Conservation (phyloP, 2,329 filamentous ascomycete species). For the Ophiostoma tasmaniense region DNA sequence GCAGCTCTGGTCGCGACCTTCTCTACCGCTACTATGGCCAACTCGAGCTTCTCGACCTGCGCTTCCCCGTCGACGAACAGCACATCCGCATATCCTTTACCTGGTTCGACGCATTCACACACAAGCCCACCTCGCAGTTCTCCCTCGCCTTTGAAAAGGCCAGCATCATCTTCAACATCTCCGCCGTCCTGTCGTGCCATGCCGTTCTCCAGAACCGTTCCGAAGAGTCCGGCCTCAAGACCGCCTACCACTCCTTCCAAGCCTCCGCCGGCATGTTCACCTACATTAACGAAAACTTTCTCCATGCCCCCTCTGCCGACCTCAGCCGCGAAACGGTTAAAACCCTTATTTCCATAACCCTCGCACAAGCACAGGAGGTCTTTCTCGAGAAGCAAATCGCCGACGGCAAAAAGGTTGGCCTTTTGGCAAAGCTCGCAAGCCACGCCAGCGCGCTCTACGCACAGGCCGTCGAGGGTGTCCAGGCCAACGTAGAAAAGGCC, state of each 20-base stretch:
- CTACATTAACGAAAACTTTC: slow-evolving; percentile 99
- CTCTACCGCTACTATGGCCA: slow-evolving; percentile 97
- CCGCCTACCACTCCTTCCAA: slow-evolving; percentile 96
- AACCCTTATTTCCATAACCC: slow-evolving; percentile 81
- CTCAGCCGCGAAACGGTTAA: slow-evolving; percentile 93
- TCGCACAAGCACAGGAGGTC: slow-evolving; percentile 93
- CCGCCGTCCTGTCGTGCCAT: slow-evolving; percentile 91
- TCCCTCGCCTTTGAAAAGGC: slow-evolving; percentile 97
- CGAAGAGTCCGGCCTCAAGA: slow-evolving; percentile 89
- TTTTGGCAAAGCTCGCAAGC: slow-evolving; percentile 86
- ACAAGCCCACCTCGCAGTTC: slow-evolving; percentile 94
- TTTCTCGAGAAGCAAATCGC: slow-evolving; percentile 93
- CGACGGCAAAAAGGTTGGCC: slow-evolving; percentile 84
- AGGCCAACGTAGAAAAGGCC: slow-evolving; percentile 83
- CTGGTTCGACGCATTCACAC: slow-evolving; percentile 99
- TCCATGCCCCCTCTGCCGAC: slow-evolving; percentile 94
- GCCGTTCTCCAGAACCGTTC: slow-evolving; percentile 85
- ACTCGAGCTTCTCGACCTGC: slow-evolving; percentile 83
- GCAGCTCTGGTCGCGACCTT: slow-evolving; percentile 83
- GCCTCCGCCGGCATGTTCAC: slow-evolving; percentile 99
- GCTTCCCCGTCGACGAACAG: slow-evolving; percentile 96
- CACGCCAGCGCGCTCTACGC: slow-evolving; percentile 83
- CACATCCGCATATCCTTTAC: slow-evolving; percentile 99
- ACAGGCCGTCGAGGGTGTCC: slow-evolving; percentile 80
- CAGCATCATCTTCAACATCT: slow-evolving; percentile 99